A percentile compares a stretch with the other conserved stretches of the same genome.
These are phyloP conservation scores for Pythium dissimile DNA, from an alignment of 352 stramenopile genomes.

Conservation along the genomic window DNA sequence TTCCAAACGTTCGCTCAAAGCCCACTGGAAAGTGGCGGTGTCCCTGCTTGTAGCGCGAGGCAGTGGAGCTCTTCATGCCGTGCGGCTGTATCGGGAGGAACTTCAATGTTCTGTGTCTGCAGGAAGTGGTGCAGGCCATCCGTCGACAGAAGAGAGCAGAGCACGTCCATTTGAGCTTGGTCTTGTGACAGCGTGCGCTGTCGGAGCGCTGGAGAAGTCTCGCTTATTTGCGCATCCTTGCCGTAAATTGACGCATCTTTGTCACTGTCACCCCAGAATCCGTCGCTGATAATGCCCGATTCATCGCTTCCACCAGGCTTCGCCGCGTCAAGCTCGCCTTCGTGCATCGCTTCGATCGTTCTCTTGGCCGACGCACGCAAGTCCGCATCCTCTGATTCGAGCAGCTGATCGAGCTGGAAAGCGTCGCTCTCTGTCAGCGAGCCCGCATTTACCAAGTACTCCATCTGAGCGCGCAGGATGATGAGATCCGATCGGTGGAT, in stretches of 20 bases:
- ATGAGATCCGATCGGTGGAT: conserved; percentile 22
- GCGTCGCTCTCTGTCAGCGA: conserved; percentile 62
- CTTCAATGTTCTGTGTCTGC: conserved; percentile 49
- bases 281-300: conserved; percentile 29
- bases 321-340: conserved; percentile 39
- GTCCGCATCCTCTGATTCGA: conserved; percentile 48
- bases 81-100: conserved; percentile 25
- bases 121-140: conserved; percentile 64
- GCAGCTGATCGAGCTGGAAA: conserved; percentile 61
- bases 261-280: conserved; percentile 22
- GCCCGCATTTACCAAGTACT: conserved; percentile 67
- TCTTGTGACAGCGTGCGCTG: conserved; percentile 24
- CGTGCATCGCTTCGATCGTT: conserved; percentile 63
- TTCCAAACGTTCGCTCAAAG: background rate
- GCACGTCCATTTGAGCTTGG: conserved; percentile 59
- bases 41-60: conserved; percentile 55
- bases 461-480: conserved; percentile 67
- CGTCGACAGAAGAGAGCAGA: conserved; percentile 82
- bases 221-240: too few species aligned
- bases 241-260: background rate
- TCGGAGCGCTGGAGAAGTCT: conserved; percentile 1
- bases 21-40: background rate
- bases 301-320: conserved; percentile 12
- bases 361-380: conserved; percentile 45
- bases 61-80: conserved; percentile 71